Evolutionary conservation across 805 yeast genomes (phyloP).

Genomic region (Saccharomycopsis sp.): DNA sequence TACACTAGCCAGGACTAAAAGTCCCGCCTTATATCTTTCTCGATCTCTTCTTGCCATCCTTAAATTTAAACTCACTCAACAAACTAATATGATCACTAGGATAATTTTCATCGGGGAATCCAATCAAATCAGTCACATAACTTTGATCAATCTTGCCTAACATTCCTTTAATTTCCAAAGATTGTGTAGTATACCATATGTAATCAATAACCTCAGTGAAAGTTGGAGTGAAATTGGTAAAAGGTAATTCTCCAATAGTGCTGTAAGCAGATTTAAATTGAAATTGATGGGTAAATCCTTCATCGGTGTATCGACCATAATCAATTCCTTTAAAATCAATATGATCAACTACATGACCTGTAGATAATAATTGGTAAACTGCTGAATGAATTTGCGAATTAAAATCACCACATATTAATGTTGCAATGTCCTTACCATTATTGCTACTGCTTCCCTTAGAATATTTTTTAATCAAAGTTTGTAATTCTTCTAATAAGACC

Average conservation of each 20-base stretch:
- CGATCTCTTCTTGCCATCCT: conserved; percentile 31
- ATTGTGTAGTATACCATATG: conserved; percentile 84
- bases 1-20: not conserved
- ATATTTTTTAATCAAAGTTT: conserved; percentile 49
- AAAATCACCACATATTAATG: conserved; percentile 91
- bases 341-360: conserved; percentile 74
- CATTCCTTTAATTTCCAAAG: conserved; percentile 77
- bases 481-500: conserved; percentile 81
- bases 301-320: conserved; percentile 86
- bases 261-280: conserved; percentile 81
- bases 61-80: conserved; percentile 68
- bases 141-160: conserved; percentile 78
- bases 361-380: conserved; percentile 81
- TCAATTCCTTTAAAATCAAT: conserved; percentile 77
- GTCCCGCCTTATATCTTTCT: conserved; percentile 25
- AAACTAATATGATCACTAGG: conserved; percentile 96
- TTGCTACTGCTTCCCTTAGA: conserved; percentile 23
- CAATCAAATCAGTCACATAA: conserved; percentile 71
- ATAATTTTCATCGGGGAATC: conserved; percentile 88
- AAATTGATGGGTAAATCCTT: conserved; percentile 78
- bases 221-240: conserved; percentile 89
- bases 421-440: conserved; percentile 40
- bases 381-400: conserved; percentile 85
- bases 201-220: conserved; percentile 93
- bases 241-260: conserved; percentile 81